Evolutionary conservation across 345 rosid species (phyloP).

Genomic region (Diplotaxis tenuifolia): DNA sequence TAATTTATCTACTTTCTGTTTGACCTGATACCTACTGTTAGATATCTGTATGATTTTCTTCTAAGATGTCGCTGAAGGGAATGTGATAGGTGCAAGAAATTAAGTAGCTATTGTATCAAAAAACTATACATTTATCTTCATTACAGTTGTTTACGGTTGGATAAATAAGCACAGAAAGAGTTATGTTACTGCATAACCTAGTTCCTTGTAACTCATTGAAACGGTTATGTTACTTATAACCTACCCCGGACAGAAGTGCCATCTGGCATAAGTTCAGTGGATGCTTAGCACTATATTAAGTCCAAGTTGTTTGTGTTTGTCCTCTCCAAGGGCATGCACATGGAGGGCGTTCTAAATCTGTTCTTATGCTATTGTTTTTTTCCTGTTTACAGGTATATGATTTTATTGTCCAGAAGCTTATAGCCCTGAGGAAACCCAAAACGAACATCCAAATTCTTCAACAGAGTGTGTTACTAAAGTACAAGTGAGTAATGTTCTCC

Average conservation of each 20-base stretch:
- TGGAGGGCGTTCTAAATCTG: neutral
- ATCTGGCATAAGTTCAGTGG: neutral
- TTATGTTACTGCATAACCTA: neutral
- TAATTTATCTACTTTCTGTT: conserved; percentile 31
- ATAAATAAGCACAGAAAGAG: neutral
- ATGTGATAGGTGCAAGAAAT: conserved; percentile 9
- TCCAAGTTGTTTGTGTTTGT: neutral
- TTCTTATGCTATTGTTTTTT: conserved; percentile 18
- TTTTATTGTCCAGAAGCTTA: conserved; percentile 93
- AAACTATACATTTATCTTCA: neutral
- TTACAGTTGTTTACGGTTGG: neutral
- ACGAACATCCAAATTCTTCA: conserved; percentile 98
- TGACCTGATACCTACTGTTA: neutral
- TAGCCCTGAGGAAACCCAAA: conserved; percentile 96
- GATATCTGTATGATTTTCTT: conserved; percentile 10
- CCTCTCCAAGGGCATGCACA: conserved; percentile 11
- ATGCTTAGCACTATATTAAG: neutral
- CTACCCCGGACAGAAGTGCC: neutral
- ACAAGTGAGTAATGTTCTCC: conserved; percentile 60
- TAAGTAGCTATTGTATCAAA: conserved; percentile 1
- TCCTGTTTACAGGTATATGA: conserved; percentile 73
- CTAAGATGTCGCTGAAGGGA: conserved; percentile 3
- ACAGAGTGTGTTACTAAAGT: conserved; percentile 89
- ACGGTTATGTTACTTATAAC: conserved; percentile 10
- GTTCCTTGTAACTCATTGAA: neutral